Evolutionary conservation across 164 flowering plant species (phyloP).

Genomic region (Malania oleifera): DNA sequence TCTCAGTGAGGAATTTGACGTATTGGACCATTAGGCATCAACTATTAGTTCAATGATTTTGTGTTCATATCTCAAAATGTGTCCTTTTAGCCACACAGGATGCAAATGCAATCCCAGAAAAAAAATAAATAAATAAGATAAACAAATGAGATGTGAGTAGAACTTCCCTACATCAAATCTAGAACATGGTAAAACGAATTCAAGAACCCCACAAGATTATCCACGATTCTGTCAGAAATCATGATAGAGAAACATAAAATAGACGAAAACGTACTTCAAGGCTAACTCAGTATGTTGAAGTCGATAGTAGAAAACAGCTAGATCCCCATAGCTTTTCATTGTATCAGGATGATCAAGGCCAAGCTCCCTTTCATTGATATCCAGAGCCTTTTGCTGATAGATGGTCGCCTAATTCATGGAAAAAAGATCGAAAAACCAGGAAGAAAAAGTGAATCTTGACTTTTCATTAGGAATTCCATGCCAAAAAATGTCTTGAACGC

Average conservation of each 20-base stretch:
- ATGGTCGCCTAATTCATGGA: slow-evolving; percentile 65
- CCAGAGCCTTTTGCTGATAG: slow-evolving; percentile 91
- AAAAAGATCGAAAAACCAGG: not conserved
- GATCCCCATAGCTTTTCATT: slow-evolving; percentile 97
- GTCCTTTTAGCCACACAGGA: no score
- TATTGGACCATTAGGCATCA: no score
- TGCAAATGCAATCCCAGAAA: no score
- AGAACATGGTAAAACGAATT: no score
- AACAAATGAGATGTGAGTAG: no score
- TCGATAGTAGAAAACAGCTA: slow-evolving; percentile 90
- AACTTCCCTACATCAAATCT: no score
- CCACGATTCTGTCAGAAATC: not conserved
- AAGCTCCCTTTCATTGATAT: slow-evolving; percentile 95
- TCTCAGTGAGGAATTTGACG: no score
- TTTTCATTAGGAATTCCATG: not conserved
- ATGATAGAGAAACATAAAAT: no score
- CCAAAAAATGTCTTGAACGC: no score
- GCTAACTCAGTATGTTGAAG: slow-evolving; percentile 95
- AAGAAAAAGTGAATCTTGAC: not conserved
- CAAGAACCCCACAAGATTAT: not conserved
- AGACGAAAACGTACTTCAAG: slow-evolving; percentile 57
- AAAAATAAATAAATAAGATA: no score
- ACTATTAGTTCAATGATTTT: no score
- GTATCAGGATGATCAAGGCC: slow-evolving; percentile 98
- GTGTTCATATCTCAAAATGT: no score